phyloP scores from a whole-genome alignment of 2,329 filamentous ascomycete genomes.

The Penicillium nordicum region DNA sequence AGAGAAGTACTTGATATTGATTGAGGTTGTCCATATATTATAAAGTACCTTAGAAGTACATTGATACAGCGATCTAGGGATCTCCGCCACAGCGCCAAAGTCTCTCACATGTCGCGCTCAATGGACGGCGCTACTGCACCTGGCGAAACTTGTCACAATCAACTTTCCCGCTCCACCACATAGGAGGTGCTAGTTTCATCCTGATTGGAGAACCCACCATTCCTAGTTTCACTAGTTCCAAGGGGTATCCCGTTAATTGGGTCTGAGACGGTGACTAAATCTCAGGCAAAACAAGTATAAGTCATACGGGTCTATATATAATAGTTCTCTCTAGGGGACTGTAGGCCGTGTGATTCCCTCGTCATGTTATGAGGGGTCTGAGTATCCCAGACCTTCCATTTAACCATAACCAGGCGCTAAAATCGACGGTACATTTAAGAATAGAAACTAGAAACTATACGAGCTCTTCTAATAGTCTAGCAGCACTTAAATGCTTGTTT shows the following conservation, averaged over 20 bases:
- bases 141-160: conserved; percentile 25
- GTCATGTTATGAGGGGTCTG: neutral
- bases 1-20: neutral
- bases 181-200: neutral
- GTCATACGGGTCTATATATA: neutral
- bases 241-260: neutral
- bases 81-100: conserved; percentile 22
- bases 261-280: neutral
- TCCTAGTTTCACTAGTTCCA: conserved; percentile 14
- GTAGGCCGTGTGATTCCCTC: neutral
- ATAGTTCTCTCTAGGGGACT: neutral
- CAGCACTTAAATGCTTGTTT: neutral
- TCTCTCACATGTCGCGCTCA: conserved; percentile 4
- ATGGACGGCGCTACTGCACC: conserved; percentile 19
- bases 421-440: neutral
- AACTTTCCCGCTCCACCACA: conserved; percentile 8
- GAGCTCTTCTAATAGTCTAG: too few species aligned
- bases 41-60: neutral
- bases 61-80: neutral
- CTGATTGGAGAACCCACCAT: conserved; percentile 6
- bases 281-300: neutral
- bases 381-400: too few species aligned
- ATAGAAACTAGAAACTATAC: neutral
- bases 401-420: neutral
- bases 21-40: neutral